Percentiles rank a stretch among this genome's conserved stretches.
Evolutionary conservation across 345 rosid genomes (phyloP).

Genomic region (Angophora floribunda): DNA sequence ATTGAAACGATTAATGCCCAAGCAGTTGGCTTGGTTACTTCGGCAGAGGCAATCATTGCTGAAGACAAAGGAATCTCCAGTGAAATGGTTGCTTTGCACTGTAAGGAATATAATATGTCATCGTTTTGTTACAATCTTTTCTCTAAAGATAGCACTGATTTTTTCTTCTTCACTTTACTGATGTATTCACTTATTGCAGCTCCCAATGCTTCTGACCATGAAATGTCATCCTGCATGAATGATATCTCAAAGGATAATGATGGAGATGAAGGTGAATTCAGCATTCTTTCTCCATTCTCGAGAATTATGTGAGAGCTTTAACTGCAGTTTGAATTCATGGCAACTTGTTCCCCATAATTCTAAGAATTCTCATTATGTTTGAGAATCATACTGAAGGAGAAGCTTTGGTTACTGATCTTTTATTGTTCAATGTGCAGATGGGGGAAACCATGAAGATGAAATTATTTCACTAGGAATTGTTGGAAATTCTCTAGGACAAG

Average conservation of each 20-base stretch:
- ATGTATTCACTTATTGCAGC: background rate
- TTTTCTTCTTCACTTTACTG: background rate
- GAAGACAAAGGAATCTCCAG: background rate
- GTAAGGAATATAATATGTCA: background rate
- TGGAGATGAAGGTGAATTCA: background rate
- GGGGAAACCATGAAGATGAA: background rate
- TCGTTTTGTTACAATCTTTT: background rate
- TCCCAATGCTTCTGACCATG: background rate
- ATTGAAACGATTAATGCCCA: background rate
- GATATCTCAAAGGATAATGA: background rate
- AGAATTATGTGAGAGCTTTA: background rate
- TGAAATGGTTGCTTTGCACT: background rate
- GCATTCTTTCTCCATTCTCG: background rate
- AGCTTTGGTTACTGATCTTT: background rate
- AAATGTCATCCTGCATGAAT: background rate
- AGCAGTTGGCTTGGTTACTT: background rate
- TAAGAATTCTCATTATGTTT: background rate
- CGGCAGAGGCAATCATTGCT: background rate
- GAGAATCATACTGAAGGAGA: background rate
- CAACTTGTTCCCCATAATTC: background rate
- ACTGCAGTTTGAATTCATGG: background rate
- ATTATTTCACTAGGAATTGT: background rate
- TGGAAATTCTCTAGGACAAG: background rate
- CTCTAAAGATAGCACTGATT: background rate
- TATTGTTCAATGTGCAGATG: background rate